These are phyloP conservation scores for Knoxia roxburghii DNA, from an alignment of 257 asterid genomes.

Conservation along the genomic window DNA sequence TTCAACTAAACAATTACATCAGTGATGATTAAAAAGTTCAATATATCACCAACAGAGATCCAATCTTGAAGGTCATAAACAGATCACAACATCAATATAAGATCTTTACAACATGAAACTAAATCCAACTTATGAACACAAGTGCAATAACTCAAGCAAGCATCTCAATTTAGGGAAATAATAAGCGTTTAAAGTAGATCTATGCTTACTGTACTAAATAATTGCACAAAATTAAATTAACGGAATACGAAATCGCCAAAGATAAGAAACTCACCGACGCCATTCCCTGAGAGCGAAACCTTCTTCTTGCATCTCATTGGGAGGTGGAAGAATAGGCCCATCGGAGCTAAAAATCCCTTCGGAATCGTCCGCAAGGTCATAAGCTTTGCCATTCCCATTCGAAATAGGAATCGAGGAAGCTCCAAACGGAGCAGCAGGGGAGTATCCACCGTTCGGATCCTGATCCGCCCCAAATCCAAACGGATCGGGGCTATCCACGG, in stretches of 20 bases:
- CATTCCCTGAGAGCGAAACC: constrained; percentile 84
- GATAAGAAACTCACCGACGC: constrained; percentile 56
- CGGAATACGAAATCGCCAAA: background rate
- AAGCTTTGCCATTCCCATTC: constrained; percentile 63
- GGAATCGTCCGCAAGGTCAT: constrained; percentile 41
- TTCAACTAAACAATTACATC: background rate
- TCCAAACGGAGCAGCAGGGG: constrained; percentile 33
- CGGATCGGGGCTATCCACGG: constrained; percentile 62
- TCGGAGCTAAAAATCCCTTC: constrained; percentile 76
- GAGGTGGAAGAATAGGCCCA: constrained; percentile 84
- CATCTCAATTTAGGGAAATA: background rate
- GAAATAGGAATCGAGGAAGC: constrained; percentile 46
- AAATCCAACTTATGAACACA: constrained; percentile 1
- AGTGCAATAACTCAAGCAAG: background rate
- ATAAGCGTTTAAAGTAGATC: background rate
- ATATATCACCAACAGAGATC: background rate
- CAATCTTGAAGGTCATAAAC: background rate
- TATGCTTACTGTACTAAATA: background rate
- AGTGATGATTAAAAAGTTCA: background rate
- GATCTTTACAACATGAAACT: background rate
- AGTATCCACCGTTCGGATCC: constrained; percentile 18
- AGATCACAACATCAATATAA: background rate
- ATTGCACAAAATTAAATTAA: background rate
- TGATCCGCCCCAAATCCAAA: constrained; percentile 52
- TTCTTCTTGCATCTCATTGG: constrained; percentile 75